phyloP scores from a whole-genome alignment of 805 yeast species.

The Ogataea trehalophila region DNA sequence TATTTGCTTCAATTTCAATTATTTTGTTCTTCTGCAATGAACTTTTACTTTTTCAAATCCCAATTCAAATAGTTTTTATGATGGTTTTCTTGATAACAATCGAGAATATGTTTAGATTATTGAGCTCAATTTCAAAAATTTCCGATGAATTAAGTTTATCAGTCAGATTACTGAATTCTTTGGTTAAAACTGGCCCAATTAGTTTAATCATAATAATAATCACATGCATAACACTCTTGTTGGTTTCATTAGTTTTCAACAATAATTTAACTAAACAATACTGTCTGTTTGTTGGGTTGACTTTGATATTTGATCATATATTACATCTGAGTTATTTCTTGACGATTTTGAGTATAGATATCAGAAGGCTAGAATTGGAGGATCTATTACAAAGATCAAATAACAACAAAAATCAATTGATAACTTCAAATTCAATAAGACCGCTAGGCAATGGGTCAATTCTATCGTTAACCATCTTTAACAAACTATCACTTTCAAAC shows the following conservation, averaged over 20 bases:
- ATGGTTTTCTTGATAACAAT: slow-evolving; percentile 38
- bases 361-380: slow-evolving; percentile 55
- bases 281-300: slow-evolving; percentile 41
- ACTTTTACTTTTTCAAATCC: slow-evolving; percentile 33
- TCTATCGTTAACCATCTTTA: slow-evolving; percentile 17
- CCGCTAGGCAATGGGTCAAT: slow-evolving; percentile 21
- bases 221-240: slow-evolving; percentile 15
- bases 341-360: slow-evolving; percentile 63
- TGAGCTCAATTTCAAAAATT: slow-evolving; percentile 34
- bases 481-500: slow-evolving; percentile 1
- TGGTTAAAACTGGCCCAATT: slow-evolving; percentile 32
- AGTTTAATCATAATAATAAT: slow-evolving; percentile 33
- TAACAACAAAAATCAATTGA: slow-evolving; percentile 11
- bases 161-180: slow-evolving; percentile 33
- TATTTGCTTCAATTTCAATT: slow-evolving; percentile 39
- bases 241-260: slow-evolving; percentile 27
- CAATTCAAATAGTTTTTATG: slow-evolving; percentile 38
- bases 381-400: slow-evolving; percentile 38
- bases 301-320: slow-evolving; percentile 53
- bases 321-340: slow-evolving; percentile 61
- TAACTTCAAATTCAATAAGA: slow-evolving; percentile 2
- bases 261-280: slow-evolving; percentile 30
- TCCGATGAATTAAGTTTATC: slow-evolving; percentile 40
- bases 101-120: slow-evolving; percentile 45
- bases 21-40: slow-evolving; percentile 33